A percentile compares a stretch with the other conserved stretches of the same genome.
phyloP scores from a whole-genome alignment of 768 basidiomycete species.

The Galerina marginata region DNA sequence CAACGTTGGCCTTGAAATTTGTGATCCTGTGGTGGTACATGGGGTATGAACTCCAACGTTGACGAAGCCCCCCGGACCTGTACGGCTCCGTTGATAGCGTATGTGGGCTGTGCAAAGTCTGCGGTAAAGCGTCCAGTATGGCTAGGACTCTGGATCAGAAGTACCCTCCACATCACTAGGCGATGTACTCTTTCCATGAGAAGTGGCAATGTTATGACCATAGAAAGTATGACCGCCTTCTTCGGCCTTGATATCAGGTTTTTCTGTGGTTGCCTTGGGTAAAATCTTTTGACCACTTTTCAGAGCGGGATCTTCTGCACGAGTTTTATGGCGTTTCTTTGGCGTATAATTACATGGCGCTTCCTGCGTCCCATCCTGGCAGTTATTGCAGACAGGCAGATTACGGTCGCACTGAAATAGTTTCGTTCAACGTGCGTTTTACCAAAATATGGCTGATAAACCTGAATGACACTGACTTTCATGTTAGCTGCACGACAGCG shows the following conservation, averaged over 20 bases:
- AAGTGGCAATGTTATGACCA: slow-evolving; percentile 50
- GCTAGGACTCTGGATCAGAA: slow-evolving; percentile 27
- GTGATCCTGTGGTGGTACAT: slow-evolving; percentile 42
- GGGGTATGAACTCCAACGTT: slow-evolving; percentile 50
- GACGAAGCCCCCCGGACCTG: not conserved
- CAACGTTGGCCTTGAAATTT: slow-evolving; percentile 43
- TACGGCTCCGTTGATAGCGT: slow-evolving; percentile 21
- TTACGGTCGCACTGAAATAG: slow-evolving; percentile 68
- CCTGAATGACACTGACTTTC: slow-evolving; percentile 49
- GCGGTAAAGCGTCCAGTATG: slow-evolving; percentile 40
- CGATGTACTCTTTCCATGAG: slow-evolving; percentile 31
- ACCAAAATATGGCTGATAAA: slow-evolving; percentile 1
- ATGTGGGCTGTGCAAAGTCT: slow-evolving; percentile 22
- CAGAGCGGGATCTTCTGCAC: slow-evolving; percentile 12
- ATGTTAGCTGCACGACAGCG: slow-evolving; percentile 69
- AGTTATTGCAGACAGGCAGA: slow-evolving; percentile 74
- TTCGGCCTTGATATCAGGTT: slow-evolving; percentile 7
- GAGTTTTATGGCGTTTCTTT: slow-evolving; percentile 62
- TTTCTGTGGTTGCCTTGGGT: slow-evolving; percentile 4
- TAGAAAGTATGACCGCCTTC: slow-evolving; percentile 45
- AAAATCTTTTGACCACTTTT: slow-evolving; percentile 7
- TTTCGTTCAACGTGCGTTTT: not conserved
- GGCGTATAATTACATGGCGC: slow-evolving; percentile 74
- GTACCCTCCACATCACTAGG: slow-evolving; percentile 25
- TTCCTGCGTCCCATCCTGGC: slow-evolving; percentile 51